Conservation (phyloP, 306 rosid genomes). For the Quercus gilva region DNA sequence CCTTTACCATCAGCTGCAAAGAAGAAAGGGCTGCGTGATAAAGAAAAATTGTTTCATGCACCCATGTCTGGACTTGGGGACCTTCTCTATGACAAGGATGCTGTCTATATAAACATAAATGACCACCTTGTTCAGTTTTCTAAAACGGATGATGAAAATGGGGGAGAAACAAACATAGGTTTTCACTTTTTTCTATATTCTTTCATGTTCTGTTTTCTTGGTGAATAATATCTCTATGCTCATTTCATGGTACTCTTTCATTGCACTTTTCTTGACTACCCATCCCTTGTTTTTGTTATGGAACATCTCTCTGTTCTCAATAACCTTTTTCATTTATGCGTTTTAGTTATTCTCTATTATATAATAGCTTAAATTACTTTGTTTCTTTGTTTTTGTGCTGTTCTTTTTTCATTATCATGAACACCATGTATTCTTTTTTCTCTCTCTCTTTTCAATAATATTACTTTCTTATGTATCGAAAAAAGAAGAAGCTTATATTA, state of each 20-base stretch:
- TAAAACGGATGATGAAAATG: slow-evolving; percentile 54
- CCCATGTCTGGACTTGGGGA: slow-evolving; percentile 99
- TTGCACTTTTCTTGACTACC: not conserved
- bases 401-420: too few species aligned
- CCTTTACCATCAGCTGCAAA: slow-evolving; percentile 97
- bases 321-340: not conserved
- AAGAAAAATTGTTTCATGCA: slow-evolving; percentile 83
- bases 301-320: not conserved
- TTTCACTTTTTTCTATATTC: slow-evolving; percentile 7
- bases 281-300: not conserved
- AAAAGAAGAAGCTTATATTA: too few species aligned
- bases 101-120: slow-evolving; percentile 84
- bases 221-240: slow-evolving; percentile 5
- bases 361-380: not conserved
- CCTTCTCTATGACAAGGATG: slow-evolving; percentile 93
- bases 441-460: too few species aligned
- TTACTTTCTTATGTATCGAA: too few species aligned
- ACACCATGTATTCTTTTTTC: too few species aligned
- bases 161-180: slow-evolving; percentile 54
- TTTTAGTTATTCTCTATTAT: not conserved
- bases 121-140: slow-evolving; percentile 86
- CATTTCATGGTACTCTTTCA: slow-evolving; percentile 1
- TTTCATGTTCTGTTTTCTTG: slow-evolving; percentile 14
- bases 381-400: too few species aligned
- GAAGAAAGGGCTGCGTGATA: slow-evolving; percentile 95